Base-by-base conservation (phyloP, 1,284 basidiomycete genomes). In the Sporisorium graminicola region DNA sequence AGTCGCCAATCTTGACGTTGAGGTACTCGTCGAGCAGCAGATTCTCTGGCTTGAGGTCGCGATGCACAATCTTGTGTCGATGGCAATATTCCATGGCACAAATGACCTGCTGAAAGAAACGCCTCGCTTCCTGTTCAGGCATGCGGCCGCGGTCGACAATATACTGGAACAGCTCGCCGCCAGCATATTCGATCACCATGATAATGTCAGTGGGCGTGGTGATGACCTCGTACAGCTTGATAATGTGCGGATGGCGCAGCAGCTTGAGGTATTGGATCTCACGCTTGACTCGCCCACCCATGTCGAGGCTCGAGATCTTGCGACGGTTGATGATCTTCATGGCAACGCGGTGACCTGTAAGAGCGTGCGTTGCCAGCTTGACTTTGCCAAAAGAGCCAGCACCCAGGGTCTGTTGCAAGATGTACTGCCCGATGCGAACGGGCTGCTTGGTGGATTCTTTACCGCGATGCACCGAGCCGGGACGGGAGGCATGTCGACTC, bases 261-360 rank as follows among this genome's bases (percentile, higher is more conserved):
- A 85, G 69, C 59, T 82, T 82, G 46, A 85, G 81, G 42, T 83
- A 85, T 65, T 85, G 83, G 58, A 85, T 85, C 74, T 99, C 96
- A 51, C 95, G 90, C 86, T 94, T 93, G 22, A 99, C 95, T 59
- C 96, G 62, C 1, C 81, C 80, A 51, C 84, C 83, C 77, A 84
- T 83, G 87, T 94, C 93, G 79, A 94, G 92, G 73, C 92, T 91
- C 75, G 92, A 92, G 69, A 98, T 98, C 82, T 94, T 94, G 65
- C 93, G 92, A 85, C 96, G 94, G 68, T 94, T 94, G 82, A 98
- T 94, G 84, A 94, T 94, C 88, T 98, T 98, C 92, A 99, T 94
- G 4, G 96, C 96, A 47, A 99, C 96, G 79, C 92, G 91, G 84
- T 98, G 94, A 0, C 95, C 94, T 0, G 96, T 98, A 77, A 98